Base-by-base conservation (phyloP, 1,284 basidiomycete genomes). In the Boletus nobilissimus region DNA sequence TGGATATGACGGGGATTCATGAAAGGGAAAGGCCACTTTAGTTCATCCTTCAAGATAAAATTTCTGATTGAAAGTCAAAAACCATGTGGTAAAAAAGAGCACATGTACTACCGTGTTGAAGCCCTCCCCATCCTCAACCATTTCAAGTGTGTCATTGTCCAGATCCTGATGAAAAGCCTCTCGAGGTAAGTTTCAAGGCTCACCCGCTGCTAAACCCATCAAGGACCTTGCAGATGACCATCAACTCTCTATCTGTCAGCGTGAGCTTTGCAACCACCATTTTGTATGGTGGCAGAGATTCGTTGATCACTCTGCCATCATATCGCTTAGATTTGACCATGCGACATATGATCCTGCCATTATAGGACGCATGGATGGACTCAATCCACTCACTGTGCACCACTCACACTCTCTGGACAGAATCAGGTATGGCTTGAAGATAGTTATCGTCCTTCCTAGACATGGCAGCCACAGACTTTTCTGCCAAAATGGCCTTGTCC, bases 1-100 rank as follows among this genome's bases (percentile, higher is more conserved):
- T 0, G 40, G 39, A 63, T 78, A 78, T 13, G 68, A 36, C 3
- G 77, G 77, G 11, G 76, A 77, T 22, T 74, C 72, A 2, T 78
- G 69, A 36, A 78, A 78, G 24, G 77, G 77, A 18, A 77, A 78
- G 13, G 69, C 76, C 3, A 66, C 77, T 29, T 78, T 74, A 4
- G 77, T 78, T 2, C 72, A 38, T 0, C 76, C 77, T 68, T 78
- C 77, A 29, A 78, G 65, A 38, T 78, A 78, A 14, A 78, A 77
- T 78, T 78, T 78, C 77, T 78, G 26, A 9, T 54, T 10, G 54
- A 64, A 38, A 48, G 32, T 5, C 24, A 63, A 46, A 54, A 48
- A n/a, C 2, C 39, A 6, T 3, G 16, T 13, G 10, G 29, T 34
- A 48, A 70, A 16, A 54, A 57, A 34, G 10, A 26, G 46, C 13